Evolutionary conservation across 176 grass and related monocot genomes (phyloP), one percentile per base, ranked within the genome.

Genomic region (Phoenix roebelenii): DNA sequence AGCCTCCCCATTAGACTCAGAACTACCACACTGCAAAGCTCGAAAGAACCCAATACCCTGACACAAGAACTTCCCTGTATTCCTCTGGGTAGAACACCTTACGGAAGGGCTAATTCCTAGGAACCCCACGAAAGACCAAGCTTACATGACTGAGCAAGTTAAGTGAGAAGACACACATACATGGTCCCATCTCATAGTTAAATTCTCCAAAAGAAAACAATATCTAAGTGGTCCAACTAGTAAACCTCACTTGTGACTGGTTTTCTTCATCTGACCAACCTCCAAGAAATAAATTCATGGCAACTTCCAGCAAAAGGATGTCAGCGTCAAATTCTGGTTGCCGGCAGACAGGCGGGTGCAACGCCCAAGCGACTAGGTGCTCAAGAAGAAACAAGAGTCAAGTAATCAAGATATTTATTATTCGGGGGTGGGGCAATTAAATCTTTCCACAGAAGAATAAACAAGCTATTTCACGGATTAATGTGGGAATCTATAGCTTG

Each of bases 251-350:
- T 12, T 44, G 35, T 44, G 35, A 7, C 35, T 44, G 9, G 64
- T 77, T 61, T 25, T 15, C 67, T 76, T 65, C 80, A 87, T 93
- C 80, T 87, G 88, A 73, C 75, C 66, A 67, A 59, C 76, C 16
- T 22, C 22, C 5, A 20, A 44, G 10, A 14, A 44, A 44, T 44
- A 12, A 44, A 2, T 44, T 9, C 35, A 44, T 25, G 15, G 28
- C 7, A 57, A 32, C 55, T 60, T 26, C 52, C 25, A 25, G 44
- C 30, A 12, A 26, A 55, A 25, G 68, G 7, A 50, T 50, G 61
- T 10, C 54, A 69, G 50, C 4, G 74, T 77, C 74, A 70, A 77
- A 60, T 54, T 70, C 69, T 32, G 53, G 65, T 69, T 77, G 65
- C 68, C 65, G 69, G 69, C 15, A 67, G 65, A 55, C 65, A 70